Evolutionary conservation across 257 asterid species (phyloP), one percentile per base, ranked within the genome.

Genomic region (Solanum sparsipilum): DNA sequence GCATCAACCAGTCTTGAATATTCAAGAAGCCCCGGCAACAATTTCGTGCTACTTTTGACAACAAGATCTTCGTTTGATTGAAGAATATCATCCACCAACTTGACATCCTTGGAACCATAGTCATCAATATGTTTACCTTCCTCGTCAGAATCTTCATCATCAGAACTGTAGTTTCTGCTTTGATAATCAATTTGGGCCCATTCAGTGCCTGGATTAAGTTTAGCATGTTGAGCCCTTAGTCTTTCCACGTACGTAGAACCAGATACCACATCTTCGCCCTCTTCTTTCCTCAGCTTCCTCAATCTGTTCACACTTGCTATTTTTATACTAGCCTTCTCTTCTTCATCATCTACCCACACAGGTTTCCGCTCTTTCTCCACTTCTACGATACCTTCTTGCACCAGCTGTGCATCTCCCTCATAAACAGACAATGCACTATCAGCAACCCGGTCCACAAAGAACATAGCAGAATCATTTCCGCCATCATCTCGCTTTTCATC

Each of bases 321-420:
- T 27, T 96, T 92, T 25, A 97, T 87, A 39, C 63, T 90, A 25
- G 92, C 90, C 70, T 90, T 94, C 91, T 94, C 95, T 93, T 95
- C 98, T 91, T 97, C 99, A 52, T 95, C 98, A 84, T 97, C 99
- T 3, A 94, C 84, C 99, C 98, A 97, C 63, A 88, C 97, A 12
- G 98, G 94, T 87, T 94, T 94, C 88, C 93, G 93, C 73, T 85
- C 88, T 85, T 86, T 85, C 48, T 56, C 91, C 87, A 65, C 90
- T 12, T 44, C 88, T 15, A 89, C 89, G 10, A 75, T 67, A 60
- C 78, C 87, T 75, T 91, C 93, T 23, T 87, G 86, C 35, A 89
- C 75, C 8, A 87, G 81, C 31, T 86, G 91, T 3, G 87, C 48
- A 16, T 93, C 98, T 91, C 91, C 97, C 86, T 94, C 96, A 6